These are phyloP conservation scores for Puccinia triticina DNA, from an alignment of 1,284 basidiomycete species.

Conservation along the genomic window DNA sequence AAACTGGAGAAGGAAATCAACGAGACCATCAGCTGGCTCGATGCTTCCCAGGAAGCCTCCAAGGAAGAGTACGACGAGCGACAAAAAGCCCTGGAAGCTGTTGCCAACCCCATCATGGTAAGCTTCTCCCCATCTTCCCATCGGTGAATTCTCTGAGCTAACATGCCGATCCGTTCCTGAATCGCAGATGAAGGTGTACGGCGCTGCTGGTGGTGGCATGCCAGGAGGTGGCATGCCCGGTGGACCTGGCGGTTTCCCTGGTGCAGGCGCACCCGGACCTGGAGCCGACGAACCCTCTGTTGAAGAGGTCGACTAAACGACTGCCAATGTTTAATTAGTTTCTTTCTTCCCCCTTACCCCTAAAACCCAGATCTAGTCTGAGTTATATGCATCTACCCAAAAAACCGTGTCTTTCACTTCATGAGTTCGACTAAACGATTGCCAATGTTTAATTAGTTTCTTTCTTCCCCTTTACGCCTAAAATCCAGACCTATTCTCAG, in stretches of 20 bases:
- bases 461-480: too few species aligned
- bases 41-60: constrained; percentile 81
- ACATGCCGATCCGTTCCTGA: neutral
- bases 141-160: neutral
- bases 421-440: too few species aligned
- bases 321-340: neutral
- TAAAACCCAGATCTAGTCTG: too few species aligned
- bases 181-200: constrained; percentile 71
- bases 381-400: too few species aligned
- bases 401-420: too few species aligned
- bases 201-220: constrained; percentile 61
- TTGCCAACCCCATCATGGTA: constrained; percentile 79
- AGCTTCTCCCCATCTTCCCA: neutral
- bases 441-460: too few species aligned
- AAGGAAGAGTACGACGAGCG: constrained; percentile 95
- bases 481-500: too few species aligned
- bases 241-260: constrained; percentile 64
- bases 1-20: constrained; percentile 82
- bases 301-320: constrained; percentile 45
- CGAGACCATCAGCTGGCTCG: constrained; percentile 86
- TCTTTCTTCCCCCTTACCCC: too few species aligned
- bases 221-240: constrained; percentile 63
- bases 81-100: constrained; percentile 90
- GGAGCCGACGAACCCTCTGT: constrained; percentile 51
- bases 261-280: constrained; percentile 54